Conservation (phyloP, 2,329 filamentous ascomycete genomes). For the Diaporthe citriasiana region DNA sequence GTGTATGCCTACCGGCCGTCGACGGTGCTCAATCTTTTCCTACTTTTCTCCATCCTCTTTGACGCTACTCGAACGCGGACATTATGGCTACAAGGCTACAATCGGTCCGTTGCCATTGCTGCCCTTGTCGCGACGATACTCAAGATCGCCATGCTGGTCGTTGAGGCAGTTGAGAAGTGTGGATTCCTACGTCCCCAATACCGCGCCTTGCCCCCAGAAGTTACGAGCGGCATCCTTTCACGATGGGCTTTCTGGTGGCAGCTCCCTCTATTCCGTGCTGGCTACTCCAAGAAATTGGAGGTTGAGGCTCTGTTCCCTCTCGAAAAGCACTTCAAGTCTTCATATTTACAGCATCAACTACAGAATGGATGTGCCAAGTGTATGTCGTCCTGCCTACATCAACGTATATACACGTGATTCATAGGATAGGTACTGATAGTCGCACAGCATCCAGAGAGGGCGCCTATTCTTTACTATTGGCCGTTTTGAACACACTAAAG, state of each 20-base stretch:
- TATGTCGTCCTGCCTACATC: conserved; percentile 3
- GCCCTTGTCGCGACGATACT: neutral
- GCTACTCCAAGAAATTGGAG: conserved; percentile 45
- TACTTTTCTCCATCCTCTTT: conserved; percentile 4
- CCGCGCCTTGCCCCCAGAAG: neutral
- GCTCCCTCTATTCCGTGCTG: conserved; percentile 45
- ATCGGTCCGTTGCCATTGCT: neutral
- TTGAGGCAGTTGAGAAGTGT: conserved; percentile 15
- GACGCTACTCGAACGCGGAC: conserved; percentile 13
- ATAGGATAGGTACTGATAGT: neutral
- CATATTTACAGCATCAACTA: neutral
- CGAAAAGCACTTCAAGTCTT: conserved; percentile 17
- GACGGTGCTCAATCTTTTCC: conserved; percentile 4
- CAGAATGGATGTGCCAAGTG: conserved; percentile 6
- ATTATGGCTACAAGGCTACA: conserved; percentile 18
- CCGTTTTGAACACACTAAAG: neutral
- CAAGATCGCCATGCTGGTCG: neutral
- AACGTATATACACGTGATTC: neutral
- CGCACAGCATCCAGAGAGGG: conserved; percentile 1
- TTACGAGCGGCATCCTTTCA: conserved; percentile 5
- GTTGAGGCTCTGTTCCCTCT: conserved; percentile 38
- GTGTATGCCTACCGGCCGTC: conserved; percentile 9
- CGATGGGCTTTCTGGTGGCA: conserved; percentile 46
- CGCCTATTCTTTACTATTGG: neutral
- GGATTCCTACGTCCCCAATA: conserved; percentile 14